Conservation (phyloP, 1,284 basidiomycete species). For the Wolfiporia cocos region DNA sequence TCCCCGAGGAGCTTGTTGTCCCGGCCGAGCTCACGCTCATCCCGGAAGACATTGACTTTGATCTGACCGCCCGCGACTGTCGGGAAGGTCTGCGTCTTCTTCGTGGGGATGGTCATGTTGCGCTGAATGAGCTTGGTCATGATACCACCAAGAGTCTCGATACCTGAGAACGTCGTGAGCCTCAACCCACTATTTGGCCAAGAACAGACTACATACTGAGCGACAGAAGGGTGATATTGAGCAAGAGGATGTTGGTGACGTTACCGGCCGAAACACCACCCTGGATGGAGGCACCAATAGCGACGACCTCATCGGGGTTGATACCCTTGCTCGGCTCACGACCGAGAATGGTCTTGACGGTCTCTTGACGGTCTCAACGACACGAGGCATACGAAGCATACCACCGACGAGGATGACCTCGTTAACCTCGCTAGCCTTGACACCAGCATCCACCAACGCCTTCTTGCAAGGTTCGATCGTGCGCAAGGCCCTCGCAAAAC, state of each 20-base stretch:
- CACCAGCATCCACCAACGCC: constrained; percentile 86
- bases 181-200: not conserved
- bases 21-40: constrained; percentile 94
- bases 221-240: constrained; percentile 94
- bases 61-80: constrained; percentile 97
- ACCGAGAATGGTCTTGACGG: constrained; percentile 89
- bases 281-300: constrained; percentile 96
- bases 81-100: constrained; percentile 98
- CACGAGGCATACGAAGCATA: constrained; percentile 97
- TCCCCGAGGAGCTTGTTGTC: constrained; percentile 99
- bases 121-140: constrained; percentile 96
- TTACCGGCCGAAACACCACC: constrained; percentile 96
- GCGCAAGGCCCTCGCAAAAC: no score
- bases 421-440: constrained; percentile 90
- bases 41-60: constrained; percentile 97
- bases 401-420: constrained; percentile 98
- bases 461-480: constrained; percentile 98
- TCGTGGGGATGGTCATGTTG: constrained; percentile 99
- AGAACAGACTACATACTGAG: constrained; percentile 49
- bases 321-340: constrained; percentile 97
- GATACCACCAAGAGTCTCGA: constrained; percentile 97
- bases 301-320: constrained; percentile 95
- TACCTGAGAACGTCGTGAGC: constrained; percentile 38
- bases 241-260: constrained; percentile 92
- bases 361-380: constrained; percentile 90